These are phyloP conservation scores for Heliocybe sulcata DNA, from an alignment of 1,284 basidiomycete species.

Conservation along the genomic window DNA sequence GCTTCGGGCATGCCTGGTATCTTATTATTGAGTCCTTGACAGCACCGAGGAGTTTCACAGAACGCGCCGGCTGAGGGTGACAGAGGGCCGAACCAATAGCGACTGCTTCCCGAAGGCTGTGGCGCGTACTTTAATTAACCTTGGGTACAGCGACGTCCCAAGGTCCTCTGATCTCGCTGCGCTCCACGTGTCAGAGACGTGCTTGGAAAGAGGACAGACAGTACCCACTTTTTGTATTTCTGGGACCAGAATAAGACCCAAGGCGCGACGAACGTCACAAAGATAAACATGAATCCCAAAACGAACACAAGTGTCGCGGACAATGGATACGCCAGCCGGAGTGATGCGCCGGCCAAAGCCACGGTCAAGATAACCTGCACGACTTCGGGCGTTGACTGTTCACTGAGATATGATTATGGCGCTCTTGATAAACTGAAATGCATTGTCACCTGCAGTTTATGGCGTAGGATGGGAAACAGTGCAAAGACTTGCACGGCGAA, in stretches of 20 bases:
- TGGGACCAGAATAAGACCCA: slow-evolving; percentile 74
- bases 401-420: slow-evolving; percentile 10
- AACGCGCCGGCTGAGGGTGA: neutral
- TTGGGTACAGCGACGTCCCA: slow-evolving; percentile 61
- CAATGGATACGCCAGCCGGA: slow-evolving; percentile 43
- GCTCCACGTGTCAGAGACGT: neutral
- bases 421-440: slow-evolving; percentile 5
- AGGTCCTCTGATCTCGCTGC: slow-evolving; percentile 47
- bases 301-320: slow-evolving; percentile 46
- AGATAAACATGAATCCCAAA: slow-evolving; percentile 40
- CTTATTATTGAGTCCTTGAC: neutral
- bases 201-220: neutral
- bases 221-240: slow-evolving; percentile 70
- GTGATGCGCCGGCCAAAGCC: slow-evolving; percentile 35
- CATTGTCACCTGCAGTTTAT: slow-evolving; percentile 64
- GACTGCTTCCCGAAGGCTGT: neutral
- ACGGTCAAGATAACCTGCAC: slow-evolving; percentile 47
- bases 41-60: slow-evolving; percentile 5
- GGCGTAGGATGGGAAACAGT: slow-evolving; percentile 78
- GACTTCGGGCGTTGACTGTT: slow-evolving; percentile 34
- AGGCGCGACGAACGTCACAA: slow-evolving; percentile 66
- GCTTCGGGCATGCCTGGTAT: too few species aligned
- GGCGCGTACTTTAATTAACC: slow-evolving; percentile 33
- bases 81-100: slow-evolving; percentile 1
- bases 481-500: slow-evolving; percentile 85